Evolutionary conservation across 192 early-diverging fungal genomes (phyloP).

Genomic region (Linderina pennispora): DNA sequence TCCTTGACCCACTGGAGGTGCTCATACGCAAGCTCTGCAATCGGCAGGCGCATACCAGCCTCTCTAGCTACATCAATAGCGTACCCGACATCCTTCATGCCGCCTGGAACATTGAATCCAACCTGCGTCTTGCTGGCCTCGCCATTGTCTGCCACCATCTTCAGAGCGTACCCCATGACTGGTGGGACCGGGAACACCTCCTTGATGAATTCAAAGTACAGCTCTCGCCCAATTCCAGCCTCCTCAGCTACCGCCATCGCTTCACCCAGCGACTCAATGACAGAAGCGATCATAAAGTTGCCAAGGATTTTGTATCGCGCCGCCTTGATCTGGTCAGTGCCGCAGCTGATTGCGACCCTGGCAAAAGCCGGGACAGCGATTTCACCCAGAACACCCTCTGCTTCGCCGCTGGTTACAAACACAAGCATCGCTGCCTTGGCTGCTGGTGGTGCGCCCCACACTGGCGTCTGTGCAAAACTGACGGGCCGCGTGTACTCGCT

Average conservation of each 20-base stretch:
- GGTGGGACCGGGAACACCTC: conserved; percentile 45
- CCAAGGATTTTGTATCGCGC: conserved; percentile 58
- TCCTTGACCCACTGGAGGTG: conserved; percentile 33
- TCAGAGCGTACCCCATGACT: conserved; percentile 44
- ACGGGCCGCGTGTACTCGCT: conserved; percentile 1
- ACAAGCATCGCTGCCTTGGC: conserved; percentile 50
- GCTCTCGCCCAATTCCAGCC: conserved; percentile 43
- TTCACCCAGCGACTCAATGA: conserved; percentile 58
- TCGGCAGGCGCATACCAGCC: conserved; percentile 16
- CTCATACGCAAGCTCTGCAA: conserved; percentile 22
- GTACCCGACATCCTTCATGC: conserved; percentile 37
- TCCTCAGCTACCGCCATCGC: conserved; percentile 55
- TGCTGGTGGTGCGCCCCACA: conserved; percentile 49
- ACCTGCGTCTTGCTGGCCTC: conserved; percentile 34
- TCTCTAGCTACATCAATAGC: conserved; percentile 32
- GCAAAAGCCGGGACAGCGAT: conserved; percentile 36
- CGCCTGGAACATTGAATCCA: conserved; percentile 22
- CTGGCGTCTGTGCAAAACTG: conserved; percentile 46
- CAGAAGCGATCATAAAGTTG: conserved; percentile 57
- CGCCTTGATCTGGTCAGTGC: conserved; percentile 37
- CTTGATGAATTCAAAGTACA: conserved; percentile 49
- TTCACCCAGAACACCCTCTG: not conserved
- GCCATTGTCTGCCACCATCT: conserved; percentile 15
- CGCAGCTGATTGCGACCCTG: conserved; percentile 47
- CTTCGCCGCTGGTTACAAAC: conserved; percentile 45